Conservation (phyloP, 768 basidiomycete genomes). For the Tulasnella sp. region DNA sequence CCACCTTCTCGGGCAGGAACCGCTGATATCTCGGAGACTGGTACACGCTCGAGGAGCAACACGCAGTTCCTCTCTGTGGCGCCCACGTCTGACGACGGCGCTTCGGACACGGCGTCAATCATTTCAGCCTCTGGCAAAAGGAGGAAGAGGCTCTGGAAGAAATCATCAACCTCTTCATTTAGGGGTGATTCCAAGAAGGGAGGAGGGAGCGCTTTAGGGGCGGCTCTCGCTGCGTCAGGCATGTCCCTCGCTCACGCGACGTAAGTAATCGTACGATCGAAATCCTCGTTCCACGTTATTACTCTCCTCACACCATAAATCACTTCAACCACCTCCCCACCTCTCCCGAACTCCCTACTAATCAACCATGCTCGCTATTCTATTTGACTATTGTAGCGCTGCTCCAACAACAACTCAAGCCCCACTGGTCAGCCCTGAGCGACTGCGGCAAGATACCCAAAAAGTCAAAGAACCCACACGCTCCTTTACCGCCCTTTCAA, state of each 20-base stretch:
- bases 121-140: conserved; percentile 22
- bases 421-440: conserved; percentile 12
- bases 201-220: conserved; percentile 11
- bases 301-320: neutral
- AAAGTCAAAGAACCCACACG: conserved; percentile 5
- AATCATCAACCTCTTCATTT: conserved; percentile 19
- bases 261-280: conserved; percentile 12
- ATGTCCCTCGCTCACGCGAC: conserved; percentile 24
- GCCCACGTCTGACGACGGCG: neutral
- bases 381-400: conserved; percentile 8
- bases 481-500: neutral
- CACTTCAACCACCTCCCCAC: neutral
- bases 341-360: neutral
- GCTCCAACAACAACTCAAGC: neutral
- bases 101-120: conserved; percentile 13
- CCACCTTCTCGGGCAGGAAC: neutral
- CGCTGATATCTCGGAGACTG: neutral
- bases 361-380: conserved; percentile 16
- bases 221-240: conserved; percentile 26
- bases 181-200: neutral
- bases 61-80: conserved; percentile 6
- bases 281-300: neutral
- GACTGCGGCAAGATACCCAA: conserved; percentile 20
- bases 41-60: neutral
- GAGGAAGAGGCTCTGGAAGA: conserved; percentile 21